Evolutionary conservation across 352 stramenopile genomes (phyloP), one percentile per base, ranked within the genome.

Genomic region (Globisporangium okanoganense): DNA sequence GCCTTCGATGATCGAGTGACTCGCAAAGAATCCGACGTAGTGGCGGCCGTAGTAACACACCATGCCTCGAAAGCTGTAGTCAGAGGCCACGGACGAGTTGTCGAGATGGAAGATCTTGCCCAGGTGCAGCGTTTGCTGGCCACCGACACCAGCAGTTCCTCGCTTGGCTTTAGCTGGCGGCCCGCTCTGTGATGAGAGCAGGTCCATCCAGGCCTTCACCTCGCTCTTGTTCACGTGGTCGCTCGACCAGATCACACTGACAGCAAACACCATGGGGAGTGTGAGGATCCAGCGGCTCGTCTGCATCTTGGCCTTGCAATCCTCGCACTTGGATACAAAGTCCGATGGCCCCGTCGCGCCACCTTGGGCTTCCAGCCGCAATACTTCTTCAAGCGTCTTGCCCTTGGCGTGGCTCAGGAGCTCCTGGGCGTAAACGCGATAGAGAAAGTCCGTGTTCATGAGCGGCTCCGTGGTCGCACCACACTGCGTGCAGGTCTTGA

Each of bases 381-480:
- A 63, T 22, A 87, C 78, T 29, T 88, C 74, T 36, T 92, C 82
- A 7, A 89, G 60, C 35, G 79, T 85, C 69, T 38, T 35, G n/a
- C 16, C 60, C 25, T 57, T 67, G 41, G 62, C 64, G 24, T 67
- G 56, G 18, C 62, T 64, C 29, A 92, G 64, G 20, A 92, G 56
- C 58, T 92, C 82, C 25, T 90, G 78, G 3, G 82, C 82, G 66
- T 94, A 94, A 0, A 94, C 82, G 24, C 85, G 66, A 58, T 94
- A 94, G 14, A 94, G 56, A 65, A 92, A 92, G 68, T 94, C 82
- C 41, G 79, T 90, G 68, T 90, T 90, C 81, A 94, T 91, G 12
- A 90, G 36, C 18, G 85, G 85, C 59, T 94, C 85, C 12, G 73
- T 70, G 16, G 83, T 92, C 45, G 83, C 76, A 6, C 69, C 71